Conservation (phyloP, 1,284 basidiomycete genomes). For the Puccinia horiana region DNA sequence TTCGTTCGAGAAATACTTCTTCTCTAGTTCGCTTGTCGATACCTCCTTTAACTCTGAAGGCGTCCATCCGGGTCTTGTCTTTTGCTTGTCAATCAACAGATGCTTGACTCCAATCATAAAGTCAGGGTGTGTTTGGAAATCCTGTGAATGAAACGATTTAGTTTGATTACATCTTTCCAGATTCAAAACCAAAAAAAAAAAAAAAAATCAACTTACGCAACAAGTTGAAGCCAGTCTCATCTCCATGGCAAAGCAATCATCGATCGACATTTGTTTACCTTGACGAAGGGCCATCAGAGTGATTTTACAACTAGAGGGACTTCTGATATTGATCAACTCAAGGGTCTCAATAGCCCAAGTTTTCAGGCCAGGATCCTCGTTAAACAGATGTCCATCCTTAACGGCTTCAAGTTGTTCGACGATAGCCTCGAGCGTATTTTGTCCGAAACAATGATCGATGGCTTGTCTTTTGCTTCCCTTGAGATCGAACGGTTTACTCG, state of each 20-base stretch:
- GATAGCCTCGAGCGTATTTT: constrained; percentile 71
- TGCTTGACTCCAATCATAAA: constrained; percentile 77
- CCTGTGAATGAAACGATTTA: constrained; percentile 55
- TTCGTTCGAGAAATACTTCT: constrained; percentile 66
- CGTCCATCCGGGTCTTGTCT: constrained; percentile 66
- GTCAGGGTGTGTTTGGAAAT: constrained; percentile 70
- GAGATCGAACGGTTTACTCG: constrained; percentile 58
- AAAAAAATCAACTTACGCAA: constrained; percentile 65
- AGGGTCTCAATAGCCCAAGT: constrained; percentile 75
- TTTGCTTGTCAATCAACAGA: constrained; percentile 70
- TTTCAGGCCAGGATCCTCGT: constrained; percentile 63
- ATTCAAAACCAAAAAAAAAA: background rate
- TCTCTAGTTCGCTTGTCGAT: constrained; percentile 63
- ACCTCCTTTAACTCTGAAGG: constrained; percentile 68
- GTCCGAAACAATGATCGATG: constrained; percentile 75
- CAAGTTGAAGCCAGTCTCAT: constrained; percentile 75
- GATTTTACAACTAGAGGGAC: constrained; percentile 86
- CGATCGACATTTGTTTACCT: constrained; percentile 68
- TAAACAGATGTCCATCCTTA: constrained; percentile 57
- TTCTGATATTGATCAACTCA: constrained; percentile 68
- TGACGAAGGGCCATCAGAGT: constrained; percentile 74
- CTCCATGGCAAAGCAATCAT: constrained; percentile 76
- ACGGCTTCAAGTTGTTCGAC: constrained; percentile 65
- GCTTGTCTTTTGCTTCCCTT: constrained; percentile 70
- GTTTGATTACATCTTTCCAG: constrained; percentile 53